These are phyloP conservation scores for Metschnikowia vanudenii DNA, from an alignment of 805 yeast genomes.

Conservation along the genomic window DNA sequence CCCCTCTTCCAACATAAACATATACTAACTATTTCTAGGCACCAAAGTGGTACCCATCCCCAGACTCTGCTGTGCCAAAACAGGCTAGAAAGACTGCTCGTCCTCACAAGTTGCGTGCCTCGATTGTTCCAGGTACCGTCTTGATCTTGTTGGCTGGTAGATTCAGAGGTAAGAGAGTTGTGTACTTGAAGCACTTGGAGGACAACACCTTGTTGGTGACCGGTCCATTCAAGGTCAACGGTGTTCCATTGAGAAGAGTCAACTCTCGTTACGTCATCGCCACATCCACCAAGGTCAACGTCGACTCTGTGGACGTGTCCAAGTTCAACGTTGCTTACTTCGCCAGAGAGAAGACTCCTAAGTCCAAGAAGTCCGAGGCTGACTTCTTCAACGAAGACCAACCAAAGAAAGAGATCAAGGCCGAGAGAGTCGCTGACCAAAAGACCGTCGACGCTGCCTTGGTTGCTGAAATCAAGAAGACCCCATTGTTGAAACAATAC, in stretches of 20 bases:
- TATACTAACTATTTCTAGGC: slow-evolving; percentile 45
- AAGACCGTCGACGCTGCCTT: slow-evolving; percentile 91
- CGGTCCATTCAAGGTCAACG: slow-evolving; percentile 99
- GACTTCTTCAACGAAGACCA: slow-evolving; percentile 79
- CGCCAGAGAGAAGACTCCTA: slow-evolving; percentile 88
- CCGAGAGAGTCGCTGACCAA: slow-evolving; percentile 96
- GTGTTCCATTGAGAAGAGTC: slow-evolving; percentile 99
- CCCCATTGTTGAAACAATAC: slow-evolving; percentile 96
- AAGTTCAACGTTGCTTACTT: slow-evolving; percentile 94
- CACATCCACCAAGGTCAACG: slow-evolving; percentile 88
- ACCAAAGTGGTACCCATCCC: slow-evolving; percentile 93
- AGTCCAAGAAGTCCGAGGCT: slow-evolving; percentile 83
- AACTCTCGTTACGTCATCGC: slow-evolving; percentile 98
- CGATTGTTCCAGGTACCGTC: slow-evolving; percentile 97
- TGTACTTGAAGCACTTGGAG: slow-evolving; percentile 92
- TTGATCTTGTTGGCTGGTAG: slow-evolving; percentile 97
- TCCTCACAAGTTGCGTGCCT: slow-evolving; percentile 93
- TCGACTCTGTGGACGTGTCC: slow-evolving; percentile 77
- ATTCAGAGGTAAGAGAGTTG: slow-evolving; percentile 99
- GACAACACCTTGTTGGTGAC: slow-evolving; percentile 96
- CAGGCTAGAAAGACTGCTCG: slow-evolving; percentile 87
- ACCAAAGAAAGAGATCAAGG: slow-evolving; percentile 83
- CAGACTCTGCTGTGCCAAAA: slow-evolving; percentile 84
- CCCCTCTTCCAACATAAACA: too few relatives aligned
- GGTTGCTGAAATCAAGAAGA: slow-evolving; percentile 92